Evolutionary conservation across 257 asterid species (phyloP).

Genomic region (Solanum boliviense): DNA sequence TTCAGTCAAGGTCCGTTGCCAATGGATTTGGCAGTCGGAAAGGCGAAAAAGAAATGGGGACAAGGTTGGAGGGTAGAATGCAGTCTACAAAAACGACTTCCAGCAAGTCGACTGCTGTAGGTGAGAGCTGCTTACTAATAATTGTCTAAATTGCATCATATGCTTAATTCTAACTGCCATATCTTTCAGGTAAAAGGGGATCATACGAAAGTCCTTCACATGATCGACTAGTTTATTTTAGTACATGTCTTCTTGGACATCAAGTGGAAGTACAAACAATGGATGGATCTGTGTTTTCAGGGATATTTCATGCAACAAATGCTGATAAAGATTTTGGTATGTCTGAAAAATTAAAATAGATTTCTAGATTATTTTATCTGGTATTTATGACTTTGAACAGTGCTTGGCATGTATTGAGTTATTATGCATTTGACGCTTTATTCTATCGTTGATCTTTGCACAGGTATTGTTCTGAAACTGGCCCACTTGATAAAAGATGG

Average conservation of each 20-base stretch:
- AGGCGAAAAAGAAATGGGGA: slow-evolving; percentile 45
- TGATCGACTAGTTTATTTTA: slow-evolving; percentile 56
- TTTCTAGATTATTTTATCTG: neutral
- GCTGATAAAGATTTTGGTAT: slow-evolving; percentile 80
- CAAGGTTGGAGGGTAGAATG: slow-evolving; percentile 49
- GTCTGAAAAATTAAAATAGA: neutral
- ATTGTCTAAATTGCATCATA: neutral
- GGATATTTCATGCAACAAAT: slow-evolving; percentile 77
- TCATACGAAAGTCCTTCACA: slow-evolving; percentile 43
- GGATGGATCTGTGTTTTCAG: slow-evolving; percentile 81
- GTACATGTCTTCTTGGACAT: slow-evolving; percentile 79
- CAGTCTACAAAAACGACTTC: slow-evolving; percentile 44
- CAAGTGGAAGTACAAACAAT: slow-evolving; percentile 86
- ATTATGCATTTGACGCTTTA: slow-evolving; percentile 5
- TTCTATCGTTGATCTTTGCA: neutral
- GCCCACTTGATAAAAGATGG: slow-evolving; percentile 62
- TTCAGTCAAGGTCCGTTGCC: slow-evolving; percentile 54
- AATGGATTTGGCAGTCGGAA: slow-evolving; percentile 79
- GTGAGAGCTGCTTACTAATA: slow-evolving; percentile 30
- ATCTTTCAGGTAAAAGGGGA: slow-evolving; percentile 52
- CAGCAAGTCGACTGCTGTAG: slow-evolving; percentile 27
- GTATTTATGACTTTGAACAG: neutral
- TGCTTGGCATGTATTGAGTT: neutral
- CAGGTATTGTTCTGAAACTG: slow-evolving; percentile 91
- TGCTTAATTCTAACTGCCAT: neutral